Percentiles rank a stretch among this genome's conserved stretches.
Evolutionary conservation across 2,329 filamentous ascomycete species (phyloP).

Genomic region (Penicillium sp.): DNA sequence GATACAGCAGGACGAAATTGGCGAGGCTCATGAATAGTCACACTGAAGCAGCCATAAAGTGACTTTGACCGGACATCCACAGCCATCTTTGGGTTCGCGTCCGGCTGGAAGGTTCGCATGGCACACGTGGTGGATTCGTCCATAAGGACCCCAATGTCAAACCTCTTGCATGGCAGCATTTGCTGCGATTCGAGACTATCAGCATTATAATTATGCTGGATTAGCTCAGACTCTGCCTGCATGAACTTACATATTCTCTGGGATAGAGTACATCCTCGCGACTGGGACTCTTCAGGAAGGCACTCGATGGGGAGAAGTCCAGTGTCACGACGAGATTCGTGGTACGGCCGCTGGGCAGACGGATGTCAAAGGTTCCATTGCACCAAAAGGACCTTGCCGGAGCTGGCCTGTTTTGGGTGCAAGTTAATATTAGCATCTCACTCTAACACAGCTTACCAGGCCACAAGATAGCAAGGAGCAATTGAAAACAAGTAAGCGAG

Average conservation of each 20-base stretch:
- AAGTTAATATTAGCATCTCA: neutral
- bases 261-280: slow-evolving; percentile 36
- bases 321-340: slow-evolving; percentile 26
- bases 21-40: slow-evolving; percentile 25
- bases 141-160: slow-evolving; percentile 66
- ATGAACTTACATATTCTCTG: slow-evolving; percentile 36
- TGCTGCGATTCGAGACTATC: slow-evolving; percentile 23
- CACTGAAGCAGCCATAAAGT: slow-evolving; percentile 49
- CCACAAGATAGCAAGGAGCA: neutral
- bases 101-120: slow-evolving; percentile 52
- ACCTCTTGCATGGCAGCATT: slow-evolving; percentile 45
- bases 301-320: slow-evolving; percentile 23
- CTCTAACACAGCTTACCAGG: neutral
- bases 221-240: neutral
- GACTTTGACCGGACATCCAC: slow-evolving; percentile 49
- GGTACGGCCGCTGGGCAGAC: slow-evolving; percentile 27
- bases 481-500: neutral
- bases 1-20: neutral
- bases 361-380: slow-evolving; percentile 27
- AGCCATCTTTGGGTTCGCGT: slow-evolving; percentile 33
- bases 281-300: slow-evolving; percentile 38
- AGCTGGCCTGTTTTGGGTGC: slow-evolving; percentile 47
- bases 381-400: slow-evolving; percentile 57
- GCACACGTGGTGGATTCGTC: slow-evolving; percentile 59
- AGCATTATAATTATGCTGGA: neutral